These are phyloP conservation scores for Myxozyma neotropica DNA, from an alignment of 805 yeast species.

Conservation along the genomic window DNA sequence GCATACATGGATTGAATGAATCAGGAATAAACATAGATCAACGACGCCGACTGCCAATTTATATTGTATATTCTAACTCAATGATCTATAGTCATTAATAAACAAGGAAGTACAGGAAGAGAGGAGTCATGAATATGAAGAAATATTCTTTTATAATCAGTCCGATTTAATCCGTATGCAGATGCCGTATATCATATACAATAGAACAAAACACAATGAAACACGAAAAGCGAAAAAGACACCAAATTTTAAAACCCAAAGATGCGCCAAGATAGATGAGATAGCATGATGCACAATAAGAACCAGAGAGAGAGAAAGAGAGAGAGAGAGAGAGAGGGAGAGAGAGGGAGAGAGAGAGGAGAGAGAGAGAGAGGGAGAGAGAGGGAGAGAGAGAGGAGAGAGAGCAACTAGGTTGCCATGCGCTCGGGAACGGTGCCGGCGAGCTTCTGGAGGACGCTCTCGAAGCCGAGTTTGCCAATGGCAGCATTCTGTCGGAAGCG, in stretches of 20 bases:
- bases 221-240: too few species aligned
- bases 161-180: conserved; percentile 7
- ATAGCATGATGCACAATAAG: neutral
- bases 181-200: conserved; percentile 2
- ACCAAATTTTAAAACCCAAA: neutral
- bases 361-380: too few species aligned
- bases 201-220: neutral
- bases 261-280: conserved; percentile 6
- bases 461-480: conserved; percentile 83
- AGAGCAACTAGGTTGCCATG: conserved; percentile 10
- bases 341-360: neutral
- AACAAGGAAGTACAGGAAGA: too few species aligned
- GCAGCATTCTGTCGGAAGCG: conserved; percentile 86
- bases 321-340: neutral
- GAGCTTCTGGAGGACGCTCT: conserved; percentile 60
- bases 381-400: too few species aligned
- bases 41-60: too few species aligned
- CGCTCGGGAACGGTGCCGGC: conserved; percentile 35
- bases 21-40: too few species aligned
- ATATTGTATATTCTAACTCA: neutral
- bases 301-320: neutral
- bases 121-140: neutral
- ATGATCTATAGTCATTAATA: neutral
- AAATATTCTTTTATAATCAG: neutral
- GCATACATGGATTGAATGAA: too few species aligned